Conservation (phyloP, 495 filamentous ascomycete genomes). For the Penicillium pancosmium region DNA sequence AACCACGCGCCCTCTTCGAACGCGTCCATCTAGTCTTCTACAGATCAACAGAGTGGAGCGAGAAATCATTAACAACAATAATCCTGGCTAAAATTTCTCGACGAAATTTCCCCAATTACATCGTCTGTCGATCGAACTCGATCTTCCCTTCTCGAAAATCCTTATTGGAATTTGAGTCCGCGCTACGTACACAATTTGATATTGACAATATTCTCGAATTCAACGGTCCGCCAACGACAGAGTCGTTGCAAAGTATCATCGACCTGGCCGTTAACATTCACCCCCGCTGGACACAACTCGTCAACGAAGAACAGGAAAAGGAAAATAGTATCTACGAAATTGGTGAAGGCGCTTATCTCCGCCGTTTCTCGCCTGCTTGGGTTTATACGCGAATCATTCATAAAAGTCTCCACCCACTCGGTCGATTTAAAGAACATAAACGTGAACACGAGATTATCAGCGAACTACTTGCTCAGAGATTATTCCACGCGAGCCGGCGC, state of each 20-base stretch:
- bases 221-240: slow-evolving; percentile 68
- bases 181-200: slow-evolving; percentile 77
- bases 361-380: slow-evolving; percentile 90
- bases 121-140: slow-evolving; percentile 86
- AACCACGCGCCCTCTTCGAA: slow-evolving; percentile 83
- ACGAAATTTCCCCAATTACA: slow-evolving; percentile 85
- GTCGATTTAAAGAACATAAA: slow-evolving; percentile 76
- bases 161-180: slow-evolving; percentile 87
- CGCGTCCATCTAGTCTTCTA: slow-evolving; percentile 96
- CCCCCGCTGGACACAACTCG: slow-evolving; percentile 74
- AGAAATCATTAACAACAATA: slow-evolving; percentile 93
- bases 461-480: slow-evolving; percentile 76
- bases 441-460: slow-evolving; percentile 74
- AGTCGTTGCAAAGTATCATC: slow-evolving; percentile 68
- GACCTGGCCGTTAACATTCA: slow-evolving; percentile 74
- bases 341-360: slow-evolving; percentile 87
- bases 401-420: slow-evolving; percentile 81
- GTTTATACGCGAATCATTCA: slow-evolving; percentile 92
- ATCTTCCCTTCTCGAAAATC: slow-evolving; percentile 78
- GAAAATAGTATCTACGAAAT: slow-evolving; percentile 80
- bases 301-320: slow-evolving; percentile 76
- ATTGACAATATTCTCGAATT: slow-evolving; percentile 87
- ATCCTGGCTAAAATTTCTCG: slow-evolving; percentile 87
- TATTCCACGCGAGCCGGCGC: slow-evolving; percentile 83
- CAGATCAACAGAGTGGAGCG: slow-evolving; percentile 94